Evolutionary conservation across 768 basidiomycete genomes (phyloP), one percentile per base, ranked within the genome.

Genomic region (Mycena rebaudengoi): DNA sequence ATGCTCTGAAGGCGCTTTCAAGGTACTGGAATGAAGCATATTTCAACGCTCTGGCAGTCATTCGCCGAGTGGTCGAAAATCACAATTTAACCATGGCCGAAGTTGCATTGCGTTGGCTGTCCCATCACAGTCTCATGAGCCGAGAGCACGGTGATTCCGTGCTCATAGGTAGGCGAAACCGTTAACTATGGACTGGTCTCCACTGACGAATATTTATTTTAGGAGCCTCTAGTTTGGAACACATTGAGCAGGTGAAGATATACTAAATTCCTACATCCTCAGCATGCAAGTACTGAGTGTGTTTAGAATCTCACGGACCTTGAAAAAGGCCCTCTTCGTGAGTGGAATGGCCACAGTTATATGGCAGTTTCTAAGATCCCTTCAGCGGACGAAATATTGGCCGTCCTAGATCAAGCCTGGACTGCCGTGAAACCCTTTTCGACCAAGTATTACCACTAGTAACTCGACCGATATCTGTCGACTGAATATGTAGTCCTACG

Each of bases 61-160:
- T 89, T 60, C 75, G 79, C 14, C 74, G 72, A 3, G 84, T 79
- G 11, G 81, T 83, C 6, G 80, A 80, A 33, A 82, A 80, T 49
- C 76, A 87, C 62, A 64, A 73, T 41, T 70, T 89, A 4, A 80
- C 82, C 0, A 74, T 87, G 58, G 78, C 82, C 3, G 86, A 89
- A 73, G 79, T 87, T 4, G 85, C 87, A 1, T 74, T 88, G 46
- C 79, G 88, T n/a, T 90, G 88, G 88, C 77, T 83, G 51, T 84
- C 87, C 53, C 82, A 89, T 60, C 88, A 89, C 63, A 85, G 83
- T 7, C 59, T 76, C 3, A 69, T 89, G 49, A 79, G 82, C 66
- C 74, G 80, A 8, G 84, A 86, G 64, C 67, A 78, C 25, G 82
- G 84, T 12, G 84, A 86, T 66, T 73, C 83, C 23, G 75, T 89